Evolutionary conservation across 169 alveolate genomes (phyloP).

Genomic region (Plasmodium sp.): DNA sequence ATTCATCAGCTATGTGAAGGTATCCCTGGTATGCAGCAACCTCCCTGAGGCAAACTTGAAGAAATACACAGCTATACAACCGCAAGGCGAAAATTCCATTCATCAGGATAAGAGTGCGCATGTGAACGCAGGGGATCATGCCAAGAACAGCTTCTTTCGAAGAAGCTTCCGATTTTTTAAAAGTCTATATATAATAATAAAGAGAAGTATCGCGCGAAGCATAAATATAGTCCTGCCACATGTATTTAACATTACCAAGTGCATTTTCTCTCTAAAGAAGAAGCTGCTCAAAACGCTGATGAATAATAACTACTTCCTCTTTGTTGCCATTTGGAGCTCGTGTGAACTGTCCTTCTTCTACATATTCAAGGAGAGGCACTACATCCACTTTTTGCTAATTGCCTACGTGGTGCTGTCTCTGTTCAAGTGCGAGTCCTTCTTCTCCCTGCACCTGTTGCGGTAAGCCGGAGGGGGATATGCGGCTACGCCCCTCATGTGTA

Average conservation of each 20-base stretch:
- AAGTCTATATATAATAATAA: neutral
- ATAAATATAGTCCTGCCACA: neutral
- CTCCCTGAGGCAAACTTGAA: neutral
- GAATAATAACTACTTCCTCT: conserved; percentile 6
- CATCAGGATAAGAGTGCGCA: neutral
- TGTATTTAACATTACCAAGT: neutral
- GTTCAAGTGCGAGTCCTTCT: neutral
- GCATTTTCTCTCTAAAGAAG: neutral
- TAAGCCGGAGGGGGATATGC: neutral
- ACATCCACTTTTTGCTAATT: conserved; percentile 25
- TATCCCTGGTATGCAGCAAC: neutral
- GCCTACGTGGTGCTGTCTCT: neutral
- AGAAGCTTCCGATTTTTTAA: neutral
- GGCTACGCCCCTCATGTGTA: neutral
- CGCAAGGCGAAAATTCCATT: neutral
- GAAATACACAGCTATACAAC: neutral
- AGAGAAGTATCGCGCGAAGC: neutral
- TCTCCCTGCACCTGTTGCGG: conserved; percentile 14
- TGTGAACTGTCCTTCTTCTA: conserved; percentile 20
- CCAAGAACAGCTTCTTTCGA: neutral
- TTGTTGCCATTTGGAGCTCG: conserved; percentile 30
- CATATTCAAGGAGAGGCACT: conserved; percentile 13
- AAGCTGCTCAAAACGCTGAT: neutral
- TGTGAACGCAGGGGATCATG: neutral
- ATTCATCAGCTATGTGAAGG: conserved; percentile 2